A percentile compares a stretch with the other conserved stretches of the same genome.
These are phyloP conservation scores for Glycine soja DNA, from an alignment of 306 rosid genomes.

Conservation along the genomic window DNA sequence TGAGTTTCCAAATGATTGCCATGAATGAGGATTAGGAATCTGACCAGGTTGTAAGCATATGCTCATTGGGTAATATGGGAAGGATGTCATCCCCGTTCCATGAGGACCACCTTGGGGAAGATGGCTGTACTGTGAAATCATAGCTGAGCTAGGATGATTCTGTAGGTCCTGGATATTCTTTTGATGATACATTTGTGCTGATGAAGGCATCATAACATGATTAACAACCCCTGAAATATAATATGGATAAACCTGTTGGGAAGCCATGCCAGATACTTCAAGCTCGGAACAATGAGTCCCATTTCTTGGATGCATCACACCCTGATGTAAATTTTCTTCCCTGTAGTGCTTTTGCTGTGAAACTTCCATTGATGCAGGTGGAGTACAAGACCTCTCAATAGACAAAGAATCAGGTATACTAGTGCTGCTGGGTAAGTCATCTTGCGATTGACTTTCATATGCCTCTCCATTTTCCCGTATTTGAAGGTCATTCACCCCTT, in stretches of 20 bases:
- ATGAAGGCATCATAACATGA: constrained; percentile 76
- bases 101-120: constrained; percentile 76
- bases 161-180: constrained; percentile 76
- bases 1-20: constrained; percentile 78
- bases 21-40: constrained; percentile 65
- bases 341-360: constrained; percentile 56
- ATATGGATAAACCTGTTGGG: constrained; percentile 78
- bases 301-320: constrained; percentile 58
- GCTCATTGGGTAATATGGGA: constrained; percentile 73
- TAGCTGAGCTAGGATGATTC: constrained; percentile 62
- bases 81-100: constrained; percentile 73
- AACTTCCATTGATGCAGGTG: constrained; percentile 68
- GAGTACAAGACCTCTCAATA: constrained; percentile 86
- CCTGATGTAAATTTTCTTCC: constrained; percentile 61
- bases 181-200: constrained; percentile 76
- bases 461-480: constrained; percentile 67
- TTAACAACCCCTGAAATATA: constrained; percentile 71
- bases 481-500: constrained; percentile 52
- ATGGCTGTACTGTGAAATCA: constrained; percentile 79
- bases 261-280: constrained; percentile 58
- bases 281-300: constrained; percentile 55
- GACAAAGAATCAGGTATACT: constrained; percentile 80
- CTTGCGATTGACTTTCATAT: constrained; percentile 69
- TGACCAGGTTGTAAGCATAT: constrained; percentile 83
- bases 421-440: constrained; percentile 73